Conservation (phyloP, 768 basidiomycete species). For the Tricholoma flavovirens region DNA sequence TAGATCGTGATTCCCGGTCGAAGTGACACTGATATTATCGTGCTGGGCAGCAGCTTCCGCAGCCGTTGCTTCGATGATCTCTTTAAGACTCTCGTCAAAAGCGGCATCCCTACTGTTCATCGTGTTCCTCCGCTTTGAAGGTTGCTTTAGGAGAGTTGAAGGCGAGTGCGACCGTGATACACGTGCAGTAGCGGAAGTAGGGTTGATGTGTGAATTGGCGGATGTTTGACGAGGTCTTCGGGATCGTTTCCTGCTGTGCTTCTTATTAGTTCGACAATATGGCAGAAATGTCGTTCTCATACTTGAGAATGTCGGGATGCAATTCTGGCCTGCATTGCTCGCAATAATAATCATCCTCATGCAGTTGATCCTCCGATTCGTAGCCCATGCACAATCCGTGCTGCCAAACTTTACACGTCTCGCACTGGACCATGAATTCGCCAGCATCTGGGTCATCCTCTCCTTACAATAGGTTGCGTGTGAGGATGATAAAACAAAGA, state of each 20-base stretch:
- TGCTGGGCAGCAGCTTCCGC: constrained; percentile 58
- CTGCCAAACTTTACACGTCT: constrained; percentile 97
- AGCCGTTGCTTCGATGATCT: constrained; percentile 68
- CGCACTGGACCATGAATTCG: constrained; percentile 97
- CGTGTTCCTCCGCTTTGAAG: constrained; percentile 87
- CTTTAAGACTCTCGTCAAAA: constrained; percentile 83
- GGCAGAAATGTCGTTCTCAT: constrained; percentile 24
- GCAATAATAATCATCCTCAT: constrained; percentile 85
- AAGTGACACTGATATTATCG: constrained; percentile 29
- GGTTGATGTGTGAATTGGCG: constrained; percentile 52
- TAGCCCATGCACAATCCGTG: constrained; percentile 96
- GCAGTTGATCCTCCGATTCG: constrained; percentile 67
- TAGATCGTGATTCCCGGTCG: constrained; percentile 28
- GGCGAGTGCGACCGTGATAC: constrained; percentile 76
- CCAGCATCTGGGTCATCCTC: constrained; percentile 80
- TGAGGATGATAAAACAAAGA: constrained; percentile 18
- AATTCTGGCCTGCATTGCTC: constrained; percentile 87
- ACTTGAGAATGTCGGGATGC: constrained; percentile 81
- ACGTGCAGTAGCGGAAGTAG: constrained; percentile 41
- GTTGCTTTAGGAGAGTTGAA: constrained; percentile 46
- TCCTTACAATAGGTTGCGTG: constrained; percentile 26
- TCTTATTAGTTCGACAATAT: constrained; percentile 15
- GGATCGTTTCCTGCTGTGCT: constrained; percentile 48
- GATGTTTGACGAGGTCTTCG: constrained; percentile 62
- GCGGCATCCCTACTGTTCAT: constrained; percentile 97